Conservation (phyloP, 2,329 filamentous ascomycete species). For the Neonectria neomacrospora region DNA sequence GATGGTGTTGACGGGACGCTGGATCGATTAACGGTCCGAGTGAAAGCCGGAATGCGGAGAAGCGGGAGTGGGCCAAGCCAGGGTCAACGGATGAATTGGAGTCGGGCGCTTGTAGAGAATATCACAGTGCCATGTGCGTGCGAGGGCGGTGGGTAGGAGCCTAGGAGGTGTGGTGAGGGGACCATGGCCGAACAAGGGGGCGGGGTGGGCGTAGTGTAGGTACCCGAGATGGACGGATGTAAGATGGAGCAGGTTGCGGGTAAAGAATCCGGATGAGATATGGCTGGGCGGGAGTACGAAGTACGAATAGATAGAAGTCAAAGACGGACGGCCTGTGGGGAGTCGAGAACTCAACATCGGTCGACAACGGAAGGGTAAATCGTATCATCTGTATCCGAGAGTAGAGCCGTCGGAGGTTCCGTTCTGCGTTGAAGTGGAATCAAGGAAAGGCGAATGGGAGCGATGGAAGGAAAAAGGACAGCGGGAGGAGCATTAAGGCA, state of each 20-base stretch:
- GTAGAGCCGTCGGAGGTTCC: slow-evolving; percentile 8
- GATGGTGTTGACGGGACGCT: slow-evolving; percentile 12
- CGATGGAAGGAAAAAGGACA: background rate
- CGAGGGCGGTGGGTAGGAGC: slow-evolving; percentile 13
- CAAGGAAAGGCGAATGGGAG: background rate
- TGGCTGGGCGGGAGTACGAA: slow-evolving; percentile 2
- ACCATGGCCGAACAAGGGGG: slow-evolving; percentile 4
- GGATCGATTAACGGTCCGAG: slow-evolving; percentile 16
- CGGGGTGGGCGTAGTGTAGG: slow-evolving; percentile 12
- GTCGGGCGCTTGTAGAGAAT: slow-evolving; percentile 22
- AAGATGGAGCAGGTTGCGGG: slow-evolving; percentile 29
- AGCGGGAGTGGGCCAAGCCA: slow-evolving; percentile 17
- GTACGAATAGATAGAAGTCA: background rate
- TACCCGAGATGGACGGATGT: slow-evolving; percentile 31
- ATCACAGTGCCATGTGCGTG: slow-evolving; percentile 19
- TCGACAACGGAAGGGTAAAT: slow-evolving; percentile 14
- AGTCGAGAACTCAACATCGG: slow-evolving; percentile 17
- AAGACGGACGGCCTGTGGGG: background rate
- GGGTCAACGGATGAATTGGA: slow-evolving; percentile 26
- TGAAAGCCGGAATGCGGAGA: slow-evolving; percentile 23
- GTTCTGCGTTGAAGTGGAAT: slow-evolving; percentile 6
- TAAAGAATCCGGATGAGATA: slow-evolving; percentile 10
- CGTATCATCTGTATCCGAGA: slow-evolving; percentile 16
- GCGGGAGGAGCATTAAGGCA: slow-evolving; percentile 1
- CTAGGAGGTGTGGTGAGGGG: slow-evolving; percentile 6